These are phyloP conservation scores for Xylaria cubensis DNA, from an alignment of 495 filamentous ascomycete genomes.

Conservation along the genomic window DNA sequence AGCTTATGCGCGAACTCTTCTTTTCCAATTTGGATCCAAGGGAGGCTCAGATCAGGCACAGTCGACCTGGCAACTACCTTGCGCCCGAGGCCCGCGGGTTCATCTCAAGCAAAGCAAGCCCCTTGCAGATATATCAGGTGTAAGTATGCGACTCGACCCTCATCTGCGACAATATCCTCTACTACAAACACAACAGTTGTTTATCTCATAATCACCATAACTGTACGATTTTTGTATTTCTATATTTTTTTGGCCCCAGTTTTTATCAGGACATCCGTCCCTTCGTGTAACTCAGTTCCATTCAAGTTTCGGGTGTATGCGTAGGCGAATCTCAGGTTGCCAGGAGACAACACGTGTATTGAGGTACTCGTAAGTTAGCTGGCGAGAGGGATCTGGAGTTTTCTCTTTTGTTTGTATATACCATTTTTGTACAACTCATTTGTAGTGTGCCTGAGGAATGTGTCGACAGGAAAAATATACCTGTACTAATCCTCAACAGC, in stretches of 20 bases:
- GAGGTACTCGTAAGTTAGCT: neutral
- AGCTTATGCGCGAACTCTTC: neutral
- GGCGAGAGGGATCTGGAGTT: neutral
- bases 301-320: neutral
- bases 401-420: neutral
- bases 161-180: neutral
- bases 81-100: slow-evolving; percentile 20
- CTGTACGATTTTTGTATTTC: neutral
- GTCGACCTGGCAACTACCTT: slow-evolving; percentile 8
- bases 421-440: neutral
- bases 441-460: neutral
- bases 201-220: neutral
- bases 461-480: neutral
- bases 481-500: slow-evolving; percentile 13
- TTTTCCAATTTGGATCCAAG: neutral
- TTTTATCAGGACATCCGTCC: neutral
- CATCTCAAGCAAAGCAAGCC: slow-evolving; percentile 15
- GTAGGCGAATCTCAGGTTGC: neutral
- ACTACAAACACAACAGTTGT: neutral
- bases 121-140: slow-evolving; percentile 20
- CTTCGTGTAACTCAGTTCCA: neutral
- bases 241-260: too few species aligned
- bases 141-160: slow-evolving; percentile 14
- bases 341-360: slow-evolving; percentile 6
- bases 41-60: neutral